A percentile compares a stretch with the other conserved stretches of the same genome.
These are phyloP conservation scores for Lodderomyces theae DNA, from an alignment of 1,139 yeast genomes.

Conservation along the genomic window DNA sequence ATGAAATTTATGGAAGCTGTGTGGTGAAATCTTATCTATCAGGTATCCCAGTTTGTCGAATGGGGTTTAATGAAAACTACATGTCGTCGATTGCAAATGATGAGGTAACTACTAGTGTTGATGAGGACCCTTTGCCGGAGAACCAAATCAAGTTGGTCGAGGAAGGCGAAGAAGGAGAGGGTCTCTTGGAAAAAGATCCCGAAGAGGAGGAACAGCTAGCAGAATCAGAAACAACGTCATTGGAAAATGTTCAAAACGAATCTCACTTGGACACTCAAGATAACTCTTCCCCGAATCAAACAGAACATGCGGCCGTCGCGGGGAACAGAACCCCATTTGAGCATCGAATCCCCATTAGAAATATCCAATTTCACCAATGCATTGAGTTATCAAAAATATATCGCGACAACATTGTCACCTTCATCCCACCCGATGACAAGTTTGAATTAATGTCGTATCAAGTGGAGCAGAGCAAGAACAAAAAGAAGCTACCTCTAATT, in stretches of 20 bases:
- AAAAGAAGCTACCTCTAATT: conserved; percentile 34
- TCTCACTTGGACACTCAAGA: conserved; percentile 1
- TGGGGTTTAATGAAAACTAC: conserved; percentile 42
- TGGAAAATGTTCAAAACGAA: not conserved
- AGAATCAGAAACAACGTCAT: not conserved
- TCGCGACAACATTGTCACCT: conserved; percentile 37
- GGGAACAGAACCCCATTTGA: too few relatives aligned
- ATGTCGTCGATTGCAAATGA: conserved; percentile 29
- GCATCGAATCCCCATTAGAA: conserved; percentile 34
- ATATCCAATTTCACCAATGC: conserved; percentile 48
- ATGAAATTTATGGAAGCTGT: conserved; percentile 39
- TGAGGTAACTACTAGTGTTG: conserved; percentile 12
- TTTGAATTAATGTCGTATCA: conserved; percentile 40
- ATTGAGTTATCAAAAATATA: conserved; percentile 40
- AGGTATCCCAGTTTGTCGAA: conserved; percentile 46
- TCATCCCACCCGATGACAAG: conserved; percentile 48
- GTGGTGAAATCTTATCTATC: conserved; percentile 41
- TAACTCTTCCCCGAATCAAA: too few relatives aligned
- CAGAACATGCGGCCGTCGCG: too few relatives aligned
- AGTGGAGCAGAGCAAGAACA: conserved; percentile 40
- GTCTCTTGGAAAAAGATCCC: conserved; percentile 17
- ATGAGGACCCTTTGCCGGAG: conserved; percentile 13
- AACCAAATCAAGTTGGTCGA: conserved; percentile 16
- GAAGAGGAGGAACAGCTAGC: conserved; percentile 14
- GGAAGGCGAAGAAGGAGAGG: conserved; percentile 10